Base-by-base conservation (phyloP, 1,284 basidiomycete genomes). In the Pseudozyma pruni region DNA sequence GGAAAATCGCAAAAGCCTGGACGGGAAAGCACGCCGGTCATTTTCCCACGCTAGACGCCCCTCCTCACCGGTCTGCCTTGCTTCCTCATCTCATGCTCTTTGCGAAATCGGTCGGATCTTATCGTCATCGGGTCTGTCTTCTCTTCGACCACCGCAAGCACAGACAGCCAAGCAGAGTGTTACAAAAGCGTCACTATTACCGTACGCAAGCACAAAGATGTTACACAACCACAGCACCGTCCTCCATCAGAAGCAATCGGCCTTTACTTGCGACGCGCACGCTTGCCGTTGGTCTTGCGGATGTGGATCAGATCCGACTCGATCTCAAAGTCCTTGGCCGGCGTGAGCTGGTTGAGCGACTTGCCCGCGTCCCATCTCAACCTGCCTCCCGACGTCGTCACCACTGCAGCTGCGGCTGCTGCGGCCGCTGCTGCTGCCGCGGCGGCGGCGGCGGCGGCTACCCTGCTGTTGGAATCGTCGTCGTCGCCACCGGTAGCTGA, bases 221-320 rank as follows among this genome's bases (percentile, higher is more conserved):
- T 42, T 27, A 42, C 41, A 31, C 9, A 41, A 17, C 25, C 14
- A 13, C 20, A 22, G 16, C 3, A 11, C 27, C 29, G n/a, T 20
- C 17, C 31, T 11, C n/a, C 37, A 32, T 19, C 20, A 32, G 23
- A 3, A 17, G 43, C 29, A n/a, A n/a, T n/a, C n/a, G n/a, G n/a
- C n/a, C n/a, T n/a, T 41, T 39, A 71, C 62, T 71, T 71, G 58
- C 68, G 68, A 29, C 68, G 53, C n/a, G 68, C 68, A 46, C 81
- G 71, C 64, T 83, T 83, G 40, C 62, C 58, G 40, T 76, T 79
- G 35, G 68, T 75, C 63, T 81, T 80, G 54, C 78, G 72, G 33
- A 81, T 79, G 38, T 78, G 74, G 61, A 81, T 80, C 50, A 81
- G 64, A 56, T 81, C 80, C 41, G 74, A 72, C 62, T 81, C 80